Evolutionary conservation across 495 filamentous ascomycete species (phyloP).

Genomic region (Penicillium pancosmium): DNA sequence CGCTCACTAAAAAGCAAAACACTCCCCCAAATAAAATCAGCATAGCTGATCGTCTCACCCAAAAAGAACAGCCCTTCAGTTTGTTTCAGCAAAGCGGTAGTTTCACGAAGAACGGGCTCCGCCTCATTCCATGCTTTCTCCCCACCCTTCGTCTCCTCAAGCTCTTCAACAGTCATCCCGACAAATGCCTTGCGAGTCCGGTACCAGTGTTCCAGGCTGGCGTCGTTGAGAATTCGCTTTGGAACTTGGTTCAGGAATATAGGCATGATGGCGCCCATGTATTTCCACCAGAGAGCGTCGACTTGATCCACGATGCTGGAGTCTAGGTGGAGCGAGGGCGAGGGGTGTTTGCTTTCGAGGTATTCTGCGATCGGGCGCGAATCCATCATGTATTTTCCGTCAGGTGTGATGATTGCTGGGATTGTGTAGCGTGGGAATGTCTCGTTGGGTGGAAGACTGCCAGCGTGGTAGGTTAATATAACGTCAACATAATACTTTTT

Average conservation of each 20-base stretch:
- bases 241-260: conserved; percentile 40
- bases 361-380: conserved; percentile 51
- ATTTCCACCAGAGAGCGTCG: conserved; percentile 14
- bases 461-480: not conserved
- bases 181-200: conserved; percentile 36
- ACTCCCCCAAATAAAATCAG: conserved; percentile 42
- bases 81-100: conserved; percentile 53
- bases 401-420: conserved; percentile 54
- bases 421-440: conserved; percentile 49
- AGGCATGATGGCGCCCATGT: conserved; percentile 21
- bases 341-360: conserved; percentile 56
- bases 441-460: conserved; percentile 37
- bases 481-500: not conserved
- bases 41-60: conserved; percentile 37
- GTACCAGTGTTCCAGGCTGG: conserved; percentile 48
- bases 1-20: conserved; percentile 34
- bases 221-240: conserved; percentile 38
- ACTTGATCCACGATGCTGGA: conserved; percentile 41
- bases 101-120: conserved; percentile 34
- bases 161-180: conserved; percentile 49
- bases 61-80: conserved; percentile 52
- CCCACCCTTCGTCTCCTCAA: conserved; percentile 41
- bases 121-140: conserved; percentile 41
- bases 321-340: conserved; percentile 55
- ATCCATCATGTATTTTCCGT: conserved; percentile 60